Base-by-base conservation (phyloP, 768 basidiomycete genomes). In the Macrolepiota fuliginosa region DNA sequence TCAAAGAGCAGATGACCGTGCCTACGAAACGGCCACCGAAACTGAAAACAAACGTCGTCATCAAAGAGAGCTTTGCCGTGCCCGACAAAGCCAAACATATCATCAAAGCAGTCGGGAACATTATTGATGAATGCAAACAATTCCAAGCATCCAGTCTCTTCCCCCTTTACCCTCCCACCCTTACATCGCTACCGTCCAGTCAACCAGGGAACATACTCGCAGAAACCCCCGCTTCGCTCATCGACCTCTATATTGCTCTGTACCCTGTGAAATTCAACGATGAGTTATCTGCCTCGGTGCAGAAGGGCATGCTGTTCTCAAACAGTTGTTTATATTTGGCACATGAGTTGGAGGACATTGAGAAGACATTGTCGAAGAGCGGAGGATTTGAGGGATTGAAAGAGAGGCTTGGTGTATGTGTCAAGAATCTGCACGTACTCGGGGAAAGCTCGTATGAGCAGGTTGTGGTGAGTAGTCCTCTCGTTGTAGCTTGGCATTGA, bases 201-300 rank as follows among this genome's bases (percentile, higher is more conserved):
- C 63, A 74, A 2, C 80, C 83, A 19, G 89, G 90, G 10, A 76
- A 73, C 1, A 74, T 87, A 22, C 77, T 95, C 25, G 68, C 83
- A 47, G 83, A 88, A 64, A 80, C 88, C 1, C 82, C 88, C 17
- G 76, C 85, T 2, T 81, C 88, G 17, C 79, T 87, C 1, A 77
- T 96, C 58, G 94, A 96, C 57, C 75, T 97, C 9, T 91, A 87
- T 73, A 83, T 90, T 47, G 91, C 92, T 1, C 71, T 97, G 25
- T 86, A 91, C 69, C 92, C 92, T 12, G 79, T 90, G 39, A 79
- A 79, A 36, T 85, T 85, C 62, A 72, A 77, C 0, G 66, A 76
- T 39, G 75, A 78, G 49, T 72, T 91, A 32, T 69, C 78, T 39
- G 75, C 19, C 7, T 61, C 80, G 0, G 76, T 87, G 10, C 84